Percentiles rank a stretch among this genome's conserved stretches.
Evolutionary conservation across 2,329 filamentous ascomycete species (phyloP).

Genomic region (Colletotrichum sp.): DNA sequence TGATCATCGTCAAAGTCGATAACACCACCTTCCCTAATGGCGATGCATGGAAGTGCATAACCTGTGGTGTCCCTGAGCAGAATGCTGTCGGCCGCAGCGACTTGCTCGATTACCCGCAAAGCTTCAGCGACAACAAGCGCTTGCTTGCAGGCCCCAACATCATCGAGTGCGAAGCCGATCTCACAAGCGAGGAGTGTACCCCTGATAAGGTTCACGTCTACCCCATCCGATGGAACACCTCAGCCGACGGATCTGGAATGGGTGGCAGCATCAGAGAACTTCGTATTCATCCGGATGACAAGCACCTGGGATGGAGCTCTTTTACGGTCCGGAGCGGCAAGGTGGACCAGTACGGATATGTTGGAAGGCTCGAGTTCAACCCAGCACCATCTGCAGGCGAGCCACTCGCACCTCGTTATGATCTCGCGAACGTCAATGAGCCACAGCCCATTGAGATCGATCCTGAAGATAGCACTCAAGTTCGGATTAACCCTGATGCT

Average conservation of each 20-base stretch:
- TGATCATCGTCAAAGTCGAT: slow-evolving; percentile 48
- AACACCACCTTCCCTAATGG: slow-evolving; percentile 45
- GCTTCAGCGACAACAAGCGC: slow-evolving; percentile 41
- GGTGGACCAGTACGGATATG: slow-evolving; percentile 28
- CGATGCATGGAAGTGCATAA: slow-evolving; percentile 52
- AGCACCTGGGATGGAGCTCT: slow-evolving; percentile 42
- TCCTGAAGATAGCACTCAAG: not conserved
- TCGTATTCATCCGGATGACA: slow-evolving; percentile 44
- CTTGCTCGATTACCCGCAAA: slow-evolving; percentile 44
- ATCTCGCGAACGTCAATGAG: slow-evolving; percentile 38
- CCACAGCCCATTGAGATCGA: not conserved
- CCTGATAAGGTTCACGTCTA: slow-evolving; percentile 38
- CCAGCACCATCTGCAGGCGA: slow-evolving; percentile 29
- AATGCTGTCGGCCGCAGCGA: slow-evolving; percentile 30
- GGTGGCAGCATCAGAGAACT: slow-evolving; percentile 40
- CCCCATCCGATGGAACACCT: slow-evolving; percentile 40
- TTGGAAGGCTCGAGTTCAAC: slow-evolving; percentile 41
- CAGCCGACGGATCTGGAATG: slow-evolving; percentile 29
- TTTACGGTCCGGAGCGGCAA: slow-evolving; percentile 25
- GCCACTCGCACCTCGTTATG: slow-evolving; percentile 34
- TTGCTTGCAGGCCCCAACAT: slow-evolving; percentile 36
- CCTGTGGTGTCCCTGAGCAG: slow-evolving; percentile 41
- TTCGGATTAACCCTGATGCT: slow-evolving; percentile 31
- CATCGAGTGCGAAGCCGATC: slow-evolving; percentile 39
- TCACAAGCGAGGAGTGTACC: slow-evolving; percentile 39